Base-by-base conservation (phyloP, 306 rosid species). In the Coriaria nepalensis region DNA sequence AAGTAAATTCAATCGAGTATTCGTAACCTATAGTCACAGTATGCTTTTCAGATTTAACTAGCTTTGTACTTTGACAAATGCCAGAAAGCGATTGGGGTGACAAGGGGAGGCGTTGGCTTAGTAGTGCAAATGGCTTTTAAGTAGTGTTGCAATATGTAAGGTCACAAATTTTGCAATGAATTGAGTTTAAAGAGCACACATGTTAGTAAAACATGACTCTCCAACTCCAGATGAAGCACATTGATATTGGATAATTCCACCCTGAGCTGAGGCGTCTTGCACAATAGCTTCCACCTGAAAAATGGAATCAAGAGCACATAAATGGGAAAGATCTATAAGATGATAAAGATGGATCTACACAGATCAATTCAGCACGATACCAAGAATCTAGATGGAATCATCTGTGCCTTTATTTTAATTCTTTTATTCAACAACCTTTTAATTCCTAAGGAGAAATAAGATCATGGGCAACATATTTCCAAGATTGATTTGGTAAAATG, bases 251-350 rank as follows among this genome's bases (percentile, higher is more conserved):
- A 75, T 59, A 84, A 84, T 71, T 61, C 67, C 64, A 51, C 95
- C 97, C 40, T 74, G 65, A 59, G 92, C 93, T 15, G 85, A 37
- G 14, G 60, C 68, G 65, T 81, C 87, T 65, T 81, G 95, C 64
- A 66, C 78, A 40, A 90, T 84, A 15, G 86, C 92, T 68, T 90
- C 97, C 68, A 84, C 72, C 97, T 90, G 83, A 62, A 43, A 56
- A 52, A 57, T 45, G 35, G 52, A 45, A 71, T 41, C 42, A 57
- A 56, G 68, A 52, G 9, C 52, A 67, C 7, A 43, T 6, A n/a
- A 40, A 10, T 37, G 51, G 55, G 7, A 44, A 13, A 34, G 32
- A 46, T 7, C 14, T 7, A 14, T 2, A 35, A 35, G 4, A 10
- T 2, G 4, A 4, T 32, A 34, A 32, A 11, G 47, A 20, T 29